Conservation (phyloP, 768 basidiomycete species). For the Melanogaster broomeanus region DNA sequence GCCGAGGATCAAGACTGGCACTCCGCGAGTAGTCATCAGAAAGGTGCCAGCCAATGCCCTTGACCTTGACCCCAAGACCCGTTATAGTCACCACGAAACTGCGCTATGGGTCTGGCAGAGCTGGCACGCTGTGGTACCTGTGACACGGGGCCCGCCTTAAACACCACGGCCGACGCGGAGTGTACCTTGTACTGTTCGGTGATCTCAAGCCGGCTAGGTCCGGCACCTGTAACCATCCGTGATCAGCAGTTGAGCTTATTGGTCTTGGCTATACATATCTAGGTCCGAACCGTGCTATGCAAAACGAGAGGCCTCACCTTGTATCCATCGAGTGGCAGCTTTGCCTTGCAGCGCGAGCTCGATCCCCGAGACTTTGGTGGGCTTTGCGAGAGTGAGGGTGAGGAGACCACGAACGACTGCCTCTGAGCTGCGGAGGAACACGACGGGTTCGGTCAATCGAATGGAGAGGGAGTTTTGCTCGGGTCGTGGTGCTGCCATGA, state of each 20-base stretch:
- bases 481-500: not conserved
- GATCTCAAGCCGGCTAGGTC: constrained; percentile 72
- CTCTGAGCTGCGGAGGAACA: constrained; percentile 60
- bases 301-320: constrained; percentile 56
- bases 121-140: constrained; percentile 21
- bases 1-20: constrained; percentile 9
- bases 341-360: constrained; percentile 77
- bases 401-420: constrained; percentile 68
- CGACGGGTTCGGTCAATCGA: constrained; percentile 70
- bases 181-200: constrained; percentile 78
- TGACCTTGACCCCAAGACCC: not conserved
- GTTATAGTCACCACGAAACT: constrained; percentile 7
- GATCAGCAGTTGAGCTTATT: not conserved
- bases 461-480: constrained; percentile 52
- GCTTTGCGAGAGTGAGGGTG: constrained; percentile 65
- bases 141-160: constrained; percentile 53
- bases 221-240: constrained; percentile 46
- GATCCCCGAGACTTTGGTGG: constrained; percentile 85
- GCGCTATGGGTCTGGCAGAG: constrained; percentile 18
- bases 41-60: not conserved
- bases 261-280: not conserved
- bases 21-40: constrained; percentile 4
- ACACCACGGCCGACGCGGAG: constrained; percentile 70
- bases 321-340: constrained; percentile 76
- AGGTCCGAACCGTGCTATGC: constrained; percentile 27